Evolutionary conservation across 352 stramenopile genomes (phyloP), one percentile per base, ranked within the genome.

Genomic region (Phytophthora ramorum): DNA sequence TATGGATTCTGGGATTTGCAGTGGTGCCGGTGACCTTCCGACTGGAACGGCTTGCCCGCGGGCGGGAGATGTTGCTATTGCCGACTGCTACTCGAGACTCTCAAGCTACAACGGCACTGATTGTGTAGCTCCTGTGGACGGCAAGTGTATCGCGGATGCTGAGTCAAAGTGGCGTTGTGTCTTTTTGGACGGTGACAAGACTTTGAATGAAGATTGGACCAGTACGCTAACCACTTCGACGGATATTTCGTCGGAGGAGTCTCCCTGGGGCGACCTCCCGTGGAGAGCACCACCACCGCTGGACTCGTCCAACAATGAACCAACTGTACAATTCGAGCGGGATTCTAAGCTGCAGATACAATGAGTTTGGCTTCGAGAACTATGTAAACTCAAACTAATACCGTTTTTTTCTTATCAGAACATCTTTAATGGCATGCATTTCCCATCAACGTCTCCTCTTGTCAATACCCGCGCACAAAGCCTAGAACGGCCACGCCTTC

Each of bases 1-100:
- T 8, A 63, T 82, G 26, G 54, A 66, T 0, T 34, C 46, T 7
- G n/a, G 49, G 0, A 45, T 79, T n/a, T 90, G 81, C 50, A 67
- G 63, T n/a, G 81, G 81, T 10, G 54, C 65, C 7, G 77, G 81
- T 9, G 44, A 56, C 7, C 20, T 58, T 9, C 77, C 77, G 0
- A 65, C 51, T 16, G 79, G 76, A 12, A 67, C 26, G 2, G 65
- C 63, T 0, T 90, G 81, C 57, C 81, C 81, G 24, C 46, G 66
- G 17, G 72, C 73, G 47, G 77, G 75, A 20, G 72, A 82, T 26
- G 16, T 69, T 37, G 73, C 79, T 7, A 67, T 59, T 35, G 53
- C 61, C 1, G 61, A 71, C 38, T 90, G 81, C 59, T 58, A 76
- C 26, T 66, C 70, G 24, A 75, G 58, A 43, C 48, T 87, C 9